Percentiles rank a stretch among this genome's conserved stretches.
These are phyloP conservation scores for Rhododendron henanense DNA, from an alignment of 148 eudicot genomes.

Conservation along the genomic window DNA sequence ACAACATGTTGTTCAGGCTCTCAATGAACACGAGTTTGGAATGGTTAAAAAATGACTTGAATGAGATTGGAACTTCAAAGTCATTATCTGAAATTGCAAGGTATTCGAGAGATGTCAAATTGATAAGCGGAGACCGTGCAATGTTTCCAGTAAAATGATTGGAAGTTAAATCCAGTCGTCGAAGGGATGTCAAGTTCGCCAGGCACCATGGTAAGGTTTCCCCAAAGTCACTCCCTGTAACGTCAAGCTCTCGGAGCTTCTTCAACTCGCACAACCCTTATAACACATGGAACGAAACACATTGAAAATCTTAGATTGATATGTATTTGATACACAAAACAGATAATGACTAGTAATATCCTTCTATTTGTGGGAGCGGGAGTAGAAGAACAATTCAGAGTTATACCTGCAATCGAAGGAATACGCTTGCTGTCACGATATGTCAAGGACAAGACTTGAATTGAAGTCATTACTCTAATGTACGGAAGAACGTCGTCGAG, in stretches of 20 bases:
- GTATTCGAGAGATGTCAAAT: not conserved
- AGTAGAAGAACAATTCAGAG: not conserved
- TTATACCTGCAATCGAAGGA: not conserved
- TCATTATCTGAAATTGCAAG: constrained; percentile 1
- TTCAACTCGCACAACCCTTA: not conserved
- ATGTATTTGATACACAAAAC: not conserved
- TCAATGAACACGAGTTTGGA: not conserved
- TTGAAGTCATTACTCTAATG: not conserved
- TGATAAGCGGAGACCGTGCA: not conserved
- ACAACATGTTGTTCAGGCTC: not conserved
- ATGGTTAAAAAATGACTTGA: not conserved
- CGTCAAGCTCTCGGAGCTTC: not conserved
- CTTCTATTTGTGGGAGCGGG: not conserved
- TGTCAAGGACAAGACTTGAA: not conserved
- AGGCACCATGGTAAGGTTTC: not conserved
- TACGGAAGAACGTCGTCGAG: not conserved
- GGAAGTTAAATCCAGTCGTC: not conserved
- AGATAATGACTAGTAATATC: not conserved
- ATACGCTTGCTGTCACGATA: not conserved
- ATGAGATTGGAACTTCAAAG: constrained; percentile 6
- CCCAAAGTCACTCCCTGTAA: not conserved
- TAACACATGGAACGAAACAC: not conserved
- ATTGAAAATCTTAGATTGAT: not conserved
- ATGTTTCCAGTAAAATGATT: not conserved
- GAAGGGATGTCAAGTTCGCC: not conserved